Evolutionary conservation across 768 basidiomycete species (phyloP).

Genomic region (Leucocoprinus sp.): DNA sequence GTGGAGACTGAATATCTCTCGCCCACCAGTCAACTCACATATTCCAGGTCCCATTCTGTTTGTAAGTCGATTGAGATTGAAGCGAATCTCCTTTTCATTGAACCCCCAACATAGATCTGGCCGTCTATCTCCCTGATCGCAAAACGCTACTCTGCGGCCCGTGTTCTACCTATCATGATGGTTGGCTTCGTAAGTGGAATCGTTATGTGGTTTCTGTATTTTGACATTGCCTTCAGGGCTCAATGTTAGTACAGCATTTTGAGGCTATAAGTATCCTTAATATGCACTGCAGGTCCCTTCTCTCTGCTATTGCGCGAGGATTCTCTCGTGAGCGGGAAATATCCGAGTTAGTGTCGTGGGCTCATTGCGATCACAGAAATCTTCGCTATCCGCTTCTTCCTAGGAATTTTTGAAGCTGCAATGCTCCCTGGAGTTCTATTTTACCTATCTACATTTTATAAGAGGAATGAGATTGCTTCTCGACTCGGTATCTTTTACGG

Average conservation of each 20-base stretch:
- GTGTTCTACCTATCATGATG: constrained; percentile 41
- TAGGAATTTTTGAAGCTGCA: constrained; percentile 43
- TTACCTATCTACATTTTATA: constrained; percentile 46
- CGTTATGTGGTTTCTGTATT: background rate
- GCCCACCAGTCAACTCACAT: background rate
- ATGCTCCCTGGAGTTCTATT: constrained; percentile 44
- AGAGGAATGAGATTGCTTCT: constrained; percentile 41
- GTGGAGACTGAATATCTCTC: constrained; percentile 1
- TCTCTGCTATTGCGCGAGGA: constrained; percentile 35
- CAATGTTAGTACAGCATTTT: constrained; percentile 24
- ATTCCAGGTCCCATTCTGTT: constrained; percentile 34
- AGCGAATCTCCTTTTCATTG: background rate
- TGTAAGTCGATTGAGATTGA: constrained; percentile 22
- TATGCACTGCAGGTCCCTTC: constrained; percentile 28
- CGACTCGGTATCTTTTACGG: constrained; percentile 44
- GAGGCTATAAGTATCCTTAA: background rate
- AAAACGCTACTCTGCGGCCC: constrained; percentile 38
- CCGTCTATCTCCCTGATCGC: constrained; percentile 41
- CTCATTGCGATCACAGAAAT: constrained; percentile 22
- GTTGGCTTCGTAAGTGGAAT: constrained; percentile 34
- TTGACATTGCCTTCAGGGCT: constrained; percentile 22
- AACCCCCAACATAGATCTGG: constrained; percentile 28
- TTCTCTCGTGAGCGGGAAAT: constrained; percentile 39
- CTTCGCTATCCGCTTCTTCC: constrained; percentile 39
- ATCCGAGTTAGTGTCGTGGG: too few relatives aligned